phyloP scores from a whole-genome alignment of 2,329 filamentous ascomycete species.

The Nothomitra cinnamomea region DNA sequence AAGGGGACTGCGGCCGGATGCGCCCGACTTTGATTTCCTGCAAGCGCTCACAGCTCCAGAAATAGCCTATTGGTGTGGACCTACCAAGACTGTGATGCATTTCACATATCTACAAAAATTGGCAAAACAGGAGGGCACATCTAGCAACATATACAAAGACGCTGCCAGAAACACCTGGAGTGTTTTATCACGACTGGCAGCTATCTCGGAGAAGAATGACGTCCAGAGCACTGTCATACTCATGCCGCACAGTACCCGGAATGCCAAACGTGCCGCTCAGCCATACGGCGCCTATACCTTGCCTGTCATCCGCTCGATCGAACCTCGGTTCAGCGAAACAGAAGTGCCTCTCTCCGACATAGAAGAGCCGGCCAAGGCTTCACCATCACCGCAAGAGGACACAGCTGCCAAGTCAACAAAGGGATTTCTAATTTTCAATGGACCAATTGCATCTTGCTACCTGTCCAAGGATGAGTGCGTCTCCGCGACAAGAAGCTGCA shows the following conservation, averaged over 20 bases:
- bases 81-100: background rate
- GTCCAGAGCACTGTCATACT: background rate
- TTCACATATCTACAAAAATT: background rate
- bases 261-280: background rate
- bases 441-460: conserved; percentile 60
- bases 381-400: background rate
- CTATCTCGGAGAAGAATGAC: background rate
- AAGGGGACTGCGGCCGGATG: background rate
- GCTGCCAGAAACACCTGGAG: background rate
- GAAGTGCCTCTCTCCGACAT: background rate
- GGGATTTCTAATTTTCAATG: conserved; percentile 10
- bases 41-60: background rate
- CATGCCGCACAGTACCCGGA: background rate
- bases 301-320: background rate
- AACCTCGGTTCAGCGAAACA: background rate
- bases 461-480: conserved; percentile 49
- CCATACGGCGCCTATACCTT: background rate
- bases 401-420: background rate
- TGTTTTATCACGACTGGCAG: background rate
- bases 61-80: background rate
- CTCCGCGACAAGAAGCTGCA: conserved; percentile 59
- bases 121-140: background rate
- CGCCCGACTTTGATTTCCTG: background rate
- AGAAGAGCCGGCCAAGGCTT: background rate
- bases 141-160: background rate